These are phyloP conservation scores for Fomitopsis pulvina DNA, from an alignment of 768 basidiomycete genomes.

Conservation along the genomic window DNA sequence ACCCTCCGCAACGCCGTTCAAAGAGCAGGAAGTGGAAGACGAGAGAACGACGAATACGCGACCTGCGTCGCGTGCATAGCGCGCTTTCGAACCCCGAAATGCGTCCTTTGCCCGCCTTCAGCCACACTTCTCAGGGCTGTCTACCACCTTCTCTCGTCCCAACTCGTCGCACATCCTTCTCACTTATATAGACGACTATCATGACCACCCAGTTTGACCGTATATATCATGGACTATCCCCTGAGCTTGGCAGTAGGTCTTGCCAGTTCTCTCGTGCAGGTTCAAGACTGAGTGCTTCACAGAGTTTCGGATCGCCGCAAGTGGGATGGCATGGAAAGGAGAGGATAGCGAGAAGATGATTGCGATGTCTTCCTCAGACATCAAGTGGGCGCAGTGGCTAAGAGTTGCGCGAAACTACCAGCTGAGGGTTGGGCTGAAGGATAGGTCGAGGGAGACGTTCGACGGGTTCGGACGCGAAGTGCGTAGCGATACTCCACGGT, in stretches of 20 bases:
- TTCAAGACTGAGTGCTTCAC: constrained; percentile 1
- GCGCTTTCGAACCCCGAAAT: constrained; percentile 20
- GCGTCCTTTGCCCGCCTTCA: constrained; percentile 19
- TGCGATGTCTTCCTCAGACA: constrained; percentile 61
- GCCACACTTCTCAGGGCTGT: constrained; percentile 2
- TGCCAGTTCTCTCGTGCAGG: neutral
- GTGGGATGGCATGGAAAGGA: constrained; percentile 94
- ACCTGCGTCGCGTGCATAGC: constrained; percentile 2
- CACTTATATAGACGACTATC: constrained; percentile 16
- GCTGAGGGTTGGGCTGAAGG: constrained; percentile 75
- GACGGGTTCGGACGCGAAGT: constrained; percentile 94
- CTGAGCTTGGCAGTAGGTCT: constrained; percentile 78
- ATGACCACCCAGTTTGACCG: constrained; percentile 83
- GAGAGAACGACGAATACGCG: constrained; percentile 5
- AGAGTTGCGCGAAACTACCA: constrained; percentile 91
- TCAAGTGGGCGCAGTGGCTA: constrained; percentile 89
- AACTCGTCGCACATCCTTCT: neutral
- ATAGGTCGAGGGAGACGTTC: constrained; percentile 75
- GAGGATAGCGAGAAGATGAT: constrained; percentile 57
- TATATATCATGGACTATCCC: constrained; percentile 68
- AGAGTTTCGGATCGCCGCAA: constrained; percentile 85
- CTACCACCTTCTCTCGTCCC: constrained; percentile 14
- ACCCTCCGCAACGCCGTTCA: neutral
- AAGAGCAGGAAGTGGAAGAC: neutral
- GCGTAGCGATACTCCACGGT: constrained; percentile 16